Evolutionary conservation across 2,329 filamentous ascomycete genomes (phyloP).

Genomic region (Colletotrichum acutatum): DNA sequence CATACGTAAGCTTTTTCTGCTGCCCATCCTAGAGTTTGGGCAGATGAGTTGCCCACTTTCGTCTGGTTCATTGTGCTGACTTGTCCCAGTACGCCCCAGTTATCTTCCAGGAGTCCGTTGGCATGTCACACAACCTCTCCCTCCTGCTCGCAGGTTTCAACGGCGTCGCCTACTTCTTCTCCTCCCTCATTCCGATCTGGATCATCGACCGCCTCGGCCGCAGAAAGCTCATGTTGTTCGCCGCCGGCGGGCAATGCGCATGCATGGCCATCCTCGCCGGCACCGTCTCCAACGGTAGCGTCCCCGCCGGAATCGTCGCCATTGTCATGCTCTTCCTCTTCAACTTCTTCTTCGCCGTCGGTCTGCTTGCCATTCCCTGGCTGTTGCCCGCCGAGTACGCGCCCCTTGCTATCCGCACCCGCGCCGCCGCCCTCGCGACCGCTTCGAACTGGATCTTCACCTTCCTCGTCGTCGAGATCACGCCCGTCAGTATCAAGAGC

Average conservation of each 20-base stretch:
- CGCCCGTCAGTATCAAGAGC: constrained; percentile 48
- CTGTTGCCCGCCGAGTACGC: constrained; percentile 56
- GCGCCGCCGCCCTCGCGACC: constrained; percentile 50
- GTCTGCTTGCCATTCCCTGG: constrained; percentile 52
- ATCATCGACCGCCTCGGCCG: constrained; percentile 58
- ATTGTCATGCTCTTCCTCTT: constrained; percentile 57
- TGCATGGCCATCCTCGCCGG: constrained; percentile 60
- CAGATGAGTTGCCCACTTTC: fast-evolving
- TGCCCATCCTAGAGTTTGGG: no score
- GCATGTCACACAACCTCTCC: constrained; percentile 55
- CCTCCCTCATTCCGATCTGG: constrained; percentile 46
- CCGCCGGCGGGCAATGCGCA: constrained; percentile 45
- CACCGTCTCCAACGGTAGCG: constrained; percentile 52
- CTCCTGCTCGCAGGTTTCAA: constrained; percentile 65
- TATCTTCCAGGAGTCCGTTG: constrained; percentile 57
- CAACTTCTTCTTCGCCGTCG: constrained; percentile 55
- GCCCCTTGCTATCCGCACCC: constrained; percentile 50
- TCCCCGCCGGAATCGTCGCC: constrained; percentile 52
- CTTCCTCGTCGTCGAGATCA: constrained; percentile 51
- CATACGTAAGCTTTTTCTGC: constrained; percentile 14
- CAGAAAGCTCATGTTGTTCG: constrained; percentile 68
- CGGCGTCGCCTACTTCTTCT: constrained; percentile 49
- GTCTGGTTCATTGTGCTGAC: background rate
- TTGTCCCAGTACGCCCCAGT: constrained; percentile 50
- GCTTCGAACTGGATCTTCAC: constrained; percentile 50